Conservation (phyloP, 1,284 basidiomycete genomes). For the Pseudozyma thailandica region DNA sequence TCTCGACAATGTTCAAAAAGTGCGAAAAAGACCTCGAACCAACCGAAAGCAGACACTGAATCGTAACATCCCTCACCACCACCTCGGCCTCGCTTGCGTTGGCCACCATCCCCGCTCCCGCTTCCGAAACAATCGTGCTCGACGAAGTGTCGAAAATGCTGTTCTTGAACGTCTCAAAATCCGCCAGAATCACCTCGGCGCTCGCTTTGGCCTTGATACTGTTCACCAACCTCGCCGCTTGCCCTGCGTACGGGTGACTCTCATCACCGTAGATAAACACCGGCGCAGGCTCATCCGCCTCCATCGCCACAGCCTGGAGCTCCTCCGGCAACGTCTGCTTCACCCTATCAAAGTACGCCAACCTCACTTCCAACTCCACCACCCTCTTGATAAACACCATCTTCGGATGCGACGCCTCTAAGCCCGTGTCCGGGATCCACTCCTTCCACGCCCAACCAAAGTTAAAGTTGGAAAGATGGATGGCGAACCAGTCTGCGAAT, state of each 20-base stretch:
- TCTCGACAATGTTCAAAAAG: conserved; percentile 95
- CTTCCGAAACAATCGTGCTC: conserved; percentile 68
- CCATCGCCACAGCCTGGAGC: conserved; percentile 76
- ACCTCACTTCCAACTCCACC: conserved; percentile 86
- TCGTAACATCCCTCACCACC: conserved; percentile 80
- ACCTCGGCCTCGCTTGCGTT: conserved; percentile 73
- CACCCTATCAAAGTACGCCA: conserved; percentile 94
- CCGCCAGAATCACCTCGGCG: conserved; percentile 80
- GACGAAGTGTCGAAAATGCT: conserved; percentile 34
- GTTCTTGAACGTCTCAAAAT: conserved; percentile 74
- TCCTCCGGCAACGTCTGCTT: conserved; percentile 85
- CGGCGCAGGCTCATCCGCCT: conserved; percentile 81
- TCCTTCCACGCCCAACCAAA: conserved; percentile 99
- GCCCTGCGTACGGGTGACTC: conserved; percentile 81
- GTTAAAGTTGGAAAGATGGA: conserved; percentile 96
- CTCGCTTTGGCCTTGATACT: conserved; percentile 78
- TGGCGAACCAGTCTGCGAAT: conserved; percentile 92
- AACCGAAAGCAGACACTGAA: conserved; percentile 88
- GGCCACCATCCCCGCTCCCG: conserved; percentile 63
- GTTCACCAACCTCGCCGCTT: conserved; percentile 82
- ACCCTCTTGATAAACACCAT: conserved; percentile 87
- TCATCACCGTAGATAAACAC: conserved; percentile 79
- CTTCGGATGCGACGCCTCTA: conserved; percentile 80
- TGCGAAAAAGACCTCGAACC: conserved; percentile 97
- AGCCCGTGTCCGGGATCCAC: conserved; percentile 87